Conservation (phyloP, 1,284 basidiomycete species). For the Trichosporon inkin region DNA sequence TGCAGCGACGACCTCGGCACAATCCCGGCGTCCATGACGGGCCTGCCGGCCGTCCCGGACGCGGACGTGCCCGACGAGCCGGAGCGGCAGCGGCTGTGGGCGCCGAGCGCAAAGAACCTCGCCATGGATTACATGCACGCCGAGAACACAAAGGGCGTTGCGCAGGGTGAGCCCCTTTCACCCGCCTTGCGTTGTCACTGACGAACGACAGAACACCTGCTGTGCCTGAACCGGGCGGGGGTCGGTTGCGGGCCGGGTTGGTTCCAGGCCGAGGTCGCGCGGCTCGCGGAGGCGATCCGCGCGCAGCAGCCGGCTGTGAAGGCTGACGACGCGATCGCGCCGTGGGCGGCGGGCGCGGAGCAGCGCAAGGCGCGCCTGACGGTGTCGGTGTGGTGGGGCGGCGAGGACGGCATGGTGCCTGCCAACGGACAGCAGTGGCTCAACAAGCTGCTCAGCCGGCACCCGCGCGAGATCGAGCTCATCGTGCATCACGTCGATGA, state of each 20-base stretch:
- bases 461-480: constrained; percentile 16
- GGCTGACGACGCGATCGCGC: background rate
- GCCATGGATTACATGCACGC: constrained; percentile 37
- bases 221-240: constrained; percentile 43
- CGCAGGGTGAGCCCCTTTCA: constrained; percentile 30
- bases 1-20: background rate
- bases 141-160: constrained; percentile 42
- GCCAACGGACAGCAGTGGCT: constrained; percentile 25
- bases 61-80: constrained; percentile 4
- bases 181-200: background rate
- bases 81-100: constrained; percentile 21
- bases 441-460: constrained; percentile 18
- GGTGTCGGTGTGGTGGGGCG: constrained; percentile 26
- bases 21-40: constrained; percentile 1
- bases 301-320: background rate
- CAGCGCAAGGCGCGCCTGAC: background rate
- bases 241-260: constrained; percentile 39
- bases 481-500: constrained; percentile 21
- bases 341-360: background rate
- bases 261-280: constrained; percentile 30
- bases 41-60: background rate
- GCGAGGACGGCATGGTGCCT: constrained; percentile 26
- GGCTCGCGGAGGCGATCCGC: constrained; percentile 22
- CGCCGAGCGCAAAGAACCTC: constrained; percentile 26
- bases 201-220: constrained; percentile 39